Base-by-base conservation (phyloP, 768 basidiomycete genomes). In the Suillus fuscotomentosus region DNA sequence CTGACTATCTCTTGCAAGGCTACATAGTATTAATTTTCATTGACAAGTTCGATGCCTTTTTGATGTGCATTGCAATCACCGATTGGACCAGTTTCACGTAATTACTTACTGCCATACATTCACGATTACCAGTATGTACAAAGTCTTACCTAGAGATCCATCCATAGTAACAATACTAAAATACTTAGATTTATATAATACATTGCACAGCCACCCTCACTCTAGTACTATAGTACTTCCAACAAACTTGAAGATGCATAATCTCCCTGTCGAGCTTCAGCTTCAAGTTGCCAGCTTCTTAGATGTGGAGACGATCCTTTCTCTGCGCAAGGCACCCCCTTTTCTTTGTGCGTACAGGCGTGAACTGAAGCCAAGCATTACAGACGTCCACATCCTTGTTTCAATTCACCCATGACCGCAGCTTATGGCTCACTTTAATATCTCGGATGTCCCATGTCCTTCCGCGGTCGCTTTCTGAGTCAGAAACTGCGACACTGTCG, bases 361-460 rank as follows among this genome's bases (percentile, higher is more conserved):
- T 42, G 57, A 42, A 10, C 57, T 59, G 20, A 59, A 59, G 24
- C 27, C 17, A 27, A 39, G 41, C 57, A 42, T 59, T 42, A 20
- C 50, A 73, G 72, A 74, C 73, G 66, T 74, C 71, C 68, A 72
- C 63, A 53, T 59, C 54, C 27, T 67, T 73, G 48, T 22, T 55
- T 39, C 43, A 22, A 9, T 54, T 73, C 57, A 74, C 68, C 14
- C 63, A 64, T 60, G 63, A 69, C 38, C 60, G 59, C 7, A 43
- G 63, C 22, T 31, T 74, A 22, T 74, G 73, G 72, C 62, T 41
- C n/a, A 48, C 24, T 57, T 48, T 73, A 20, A 66, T 69, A 14
- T 27, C 53, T 22, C 66, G 42, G 5, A 39, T 70, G 43, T 67
- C 62, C 34, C 34, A 62, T 24, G 53, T 39, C 1, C 66, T 75